phyloP scores from a whole-genome alignment of 2,329 filamentous ascomycete species.

The Fusarium keratoplasticum region DNA sequence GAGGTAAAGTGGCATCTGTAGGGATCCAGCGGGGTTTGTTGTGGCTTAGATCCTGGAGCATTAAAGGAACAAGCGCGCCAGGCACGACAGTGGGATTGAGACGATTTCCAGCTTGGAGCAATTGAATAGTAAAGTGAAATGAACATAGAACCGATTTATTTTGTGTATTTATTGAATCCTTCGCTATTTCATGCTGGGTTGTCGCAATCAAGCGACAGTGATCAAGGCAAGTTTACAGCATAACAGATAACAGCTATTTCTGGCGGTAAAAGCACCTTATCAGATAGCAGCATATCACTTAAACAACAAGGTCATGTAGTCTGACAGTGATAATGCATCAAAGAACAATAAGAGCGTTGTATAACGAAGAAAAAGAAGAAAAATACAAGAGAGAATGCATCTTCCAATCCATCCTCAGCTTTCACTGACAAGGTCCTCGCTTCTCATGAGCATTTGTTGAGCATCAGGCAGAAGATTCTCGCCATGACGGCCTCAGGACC shows the following conservation, averaged over 20 bases:
- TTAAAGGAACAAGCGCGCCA: not conserved
- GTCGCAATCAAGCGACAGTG: no score
- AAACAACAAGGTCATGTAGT: not conserved
- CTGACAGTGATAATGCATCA: not conserved
- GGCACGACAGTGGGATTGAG: not conserved
- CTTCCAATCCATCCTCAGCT: not conserved
- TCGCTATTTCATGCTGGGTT: not conserved
- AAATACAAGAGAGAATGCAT: not conserved
- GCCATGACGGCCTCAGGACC: not conserved
- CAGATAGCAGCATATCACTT: not conserved
- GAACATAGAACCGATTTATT: not conserved
- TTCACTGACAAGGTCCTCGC: not conserved
- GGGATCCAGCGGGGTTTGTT: slow-evolving; percentile 12
- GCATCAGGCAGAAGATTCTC: not conserved
- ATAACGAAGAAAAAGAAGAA: not conserved
- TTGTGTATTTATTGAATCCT: not conserved
- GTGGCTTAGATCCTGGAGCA: not conserved
- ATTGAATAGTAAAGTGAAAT: not conserved
- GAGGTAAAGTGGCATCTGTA: slow-evolving; percentile 38
- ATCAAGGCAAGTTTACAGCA: not conserved
- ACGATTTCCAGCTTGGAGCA: not conserved
- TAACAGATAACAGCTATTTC: not conserved
- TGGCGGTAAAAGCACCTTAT: not conserved
- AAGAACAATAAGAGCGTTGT: not conserved
- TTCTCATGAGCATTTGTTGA: not conserved